Evolutionary conservation across 1,284 basidiomycete species (phyloP), one percentile per base, ranked within the genome.

Genomic region (Apiotrichum siamense): DNA sequence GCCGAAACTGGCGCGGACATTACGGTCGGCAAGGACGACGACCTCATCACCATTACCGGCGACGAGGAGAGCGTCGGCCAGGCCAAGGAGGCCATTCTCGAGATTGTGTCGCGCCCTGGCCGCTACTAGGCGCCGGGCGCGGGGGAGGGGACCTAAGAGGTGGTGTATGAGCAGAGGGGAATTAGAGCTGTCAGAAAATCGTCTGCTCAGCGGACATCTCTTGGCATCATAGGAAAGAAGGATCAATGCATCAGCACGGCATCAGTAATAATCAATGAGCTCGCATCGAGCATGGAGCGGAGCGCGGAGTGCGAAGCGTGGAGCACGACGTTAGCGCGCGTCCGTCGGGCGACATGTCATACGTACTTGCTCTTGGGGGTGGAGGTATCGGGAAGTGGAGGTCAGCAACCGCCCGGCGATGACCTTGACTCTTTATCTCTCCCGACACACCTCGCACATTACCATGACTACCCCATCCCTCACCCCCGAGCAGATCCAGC

Each of bases 1-100:
- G 80, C 80, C 50, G 88, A 91, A 74, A 92, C 87, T 47, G 87
- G 88, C 36, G 86, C 89, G 49, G 88, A 92, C 69, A 90, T 94
- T 59, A 87, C 83, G 39, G 87, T 93, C 57, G 82, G 87, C 70
- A 82, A 86, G 60, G 88, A 91, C 59, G 86, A 86, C 66, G 43
- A 79, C 66, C 84, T 84, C 23, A 89, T 92, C 64, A 82, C 86
- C 55, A 86, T 92, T 65, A 81, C 85, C 44, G 88, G 90, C 60
- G 70, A 73, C 53, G 81, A 87, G 70, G 70, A 77, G 49, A 82
- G 85, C 51, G 83, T 92, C 47, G 71, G 81, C 51, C 79, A 81
- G 36, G 89, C 89, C 29, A 89, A 85, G 73, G 84, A 87, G 41
- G 86, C 85, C 24, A 88, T 93, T 65, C 72, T 88, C 47, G 80